These are phyloP conservation scores for Pleoardoris graminearum DNA, from an alignment of 2,329 filamentous ascomycete genomes.

Conservation along the genomic window DNA sequence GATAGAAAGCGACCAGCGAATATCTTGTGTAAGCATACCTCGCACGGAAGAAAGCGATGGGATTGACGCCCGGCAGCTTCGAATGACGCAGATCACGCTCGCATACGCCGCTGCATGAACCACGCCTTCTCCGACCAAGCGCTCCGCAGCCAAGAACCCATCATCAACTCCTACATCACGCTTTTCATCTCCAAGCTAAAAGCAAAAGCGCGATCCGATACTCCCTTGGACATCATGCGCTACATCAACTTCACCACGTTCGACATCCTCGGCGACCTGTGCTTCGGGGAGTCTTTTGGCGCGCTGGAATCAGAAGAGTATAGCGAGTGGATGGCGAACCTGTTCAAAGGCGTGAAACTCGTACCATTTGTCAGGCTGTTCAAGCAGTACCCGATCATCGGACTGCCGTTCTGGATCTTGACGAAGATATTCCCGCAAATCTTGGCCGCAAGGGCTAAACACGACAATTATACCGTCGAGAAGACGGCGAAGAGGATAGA, in stretches of 20 bases:
- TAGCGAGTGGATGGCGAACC: slow-evolving; percentile 25
- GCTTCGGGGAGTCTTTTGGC: slow-evolving; percentile 34
- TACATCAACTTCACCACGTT: slow-evolving; percentile 29
- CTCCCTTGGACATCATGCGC: slow-evolving; percentile 16
- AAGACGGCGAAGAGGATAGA: slow-evolving; percentile 19
- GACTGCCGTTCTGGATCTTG: slow-evolving; percentile 8
- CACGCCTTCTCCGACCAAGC: slow-evolving; percentile 22
- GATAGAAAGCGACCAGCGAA: neutral
- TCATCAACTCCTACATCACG: slow-evolving; percentile 21
- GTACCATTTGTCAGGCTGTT: slow-evolving; percentile 10
- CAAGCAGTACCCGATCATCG: slow-evolving; percentile 16
- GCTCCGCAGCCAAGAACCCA: slow-evolving; percentile 20
- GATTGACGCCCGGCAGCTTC: slow-evolving; percentile 10
- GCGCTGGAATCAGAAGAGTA: slow-evolving; percentile 23
- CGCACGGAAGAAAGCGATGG: no score
- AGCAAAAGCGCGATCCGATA: slow-evolving; percentile 6
- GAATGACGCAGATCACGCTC: slow-evolving; percentile 17
- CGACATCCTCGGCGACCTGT: slow-evolving; percentile 33
- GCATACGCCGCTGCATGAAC: slow-evolving; percentile 20
- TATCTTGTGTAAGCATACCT: slow-evolving; percentile 13
- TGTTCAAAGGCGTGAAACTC: slow-evolving; percentile 16
- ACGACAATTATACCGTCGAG: slow-evolving; percentile 15
- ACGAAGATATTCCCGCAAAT: slow-evolving; percentile 13
- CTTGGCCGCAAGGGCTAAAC: slow-evolving; percentile 8
- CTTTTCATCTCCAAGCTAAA: slow-evolving; percentile 18